Evolutionary conservation across 2,329 filamentous ascomycete species (phyloP), one percentile per base, ranked within the genome.

Genomic region (Claviceps sp.): DNA sequence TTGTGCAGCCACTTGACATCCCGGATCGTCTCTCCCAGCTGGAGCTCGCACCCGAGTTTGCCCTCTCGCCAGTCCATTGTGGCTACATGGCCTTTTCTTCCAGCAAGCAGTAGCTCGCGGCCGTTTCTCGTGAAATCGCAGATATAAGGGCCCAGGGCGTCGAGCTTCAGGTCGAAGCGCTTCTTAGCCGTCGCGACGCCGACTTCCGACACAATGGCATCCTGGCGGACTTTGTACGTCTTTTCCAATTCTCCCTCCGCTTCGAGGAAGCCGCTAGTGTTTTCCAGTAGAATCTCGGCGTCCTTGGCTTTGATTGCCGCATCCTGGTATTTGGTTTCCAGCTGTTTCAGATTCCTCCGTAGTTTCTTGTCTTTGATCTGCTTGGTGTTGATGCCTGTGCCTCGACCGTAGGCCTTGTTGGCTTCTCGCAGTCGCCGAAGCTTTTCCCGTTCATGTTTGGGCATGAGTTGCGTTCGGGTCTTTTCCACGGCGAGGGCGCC

Each of bases 11-110:
- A 98, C 63, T 84, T 85, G 26, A 85, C 85, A 69, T 96, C 91
- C 50, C 91, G 77, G 13, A 97, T 78, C 0, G 89, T 97, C 73
- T 98, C 93, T 49, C 84, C 82, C 56, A 98, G 75, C 65, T 98
- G 88, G 56, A 97, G 63, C 66, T 98, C 93, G 65, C 89, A 96
- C 6, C 87, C 88, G 54, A 96, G 72, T 67, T 90, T 95, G 43
- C 90, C 91, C 59, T 86, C 85, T 57, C 91, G 77, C 91, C 93
- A 98, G 69, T 98, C 90, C 81, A 97, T 94, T 0, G 87, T 91
- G 52, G 93, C 91, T 58, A 98, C 75, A 79, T 98, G 93, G 14
- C 93, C 93, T 69, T 95, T 96, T 55, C 88, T 77, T 30, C 93
- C 90, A 13, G 85, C 89, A 37, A 98, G 75, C 51, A 98, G 72